A percentile compares a stretch with the other conserved stretches of the same genome.
These are phyloP conservation scores for Tulasnella sp. DNA, from an alignment of 768 basidiomycete genomes.

Conservation along the genomic window DNA sequence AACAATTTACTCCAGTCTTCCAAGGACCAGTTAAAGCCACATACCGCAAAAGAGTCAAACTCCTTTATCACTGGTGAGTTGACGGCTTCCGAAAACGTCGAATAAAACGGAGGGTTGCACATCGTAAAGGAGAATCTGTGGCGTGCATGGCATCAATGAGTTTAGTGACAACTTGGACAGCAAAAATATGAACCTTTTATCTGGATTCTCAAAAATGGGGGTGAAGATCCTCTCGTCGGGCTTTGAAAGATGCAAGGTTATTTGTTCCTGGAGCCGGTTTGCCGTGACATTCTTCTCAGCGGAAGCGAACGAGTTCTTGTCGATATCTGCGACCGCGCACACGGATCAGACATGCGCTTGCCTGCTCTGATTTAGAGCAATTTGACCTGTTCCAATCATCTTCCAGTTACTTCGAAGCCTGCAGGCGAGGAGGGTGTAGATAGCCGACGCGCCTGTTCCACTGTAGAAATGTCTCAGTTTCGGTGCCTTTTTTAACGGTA, in stretches of 20 bases:
- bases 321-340: conserved; percentile 50
- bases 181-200: neutral
- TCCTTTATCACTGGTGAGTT: conserved; percentile 52
- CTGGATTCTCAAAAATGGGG: conserved; percentile 23
- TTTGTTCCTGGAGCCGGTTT: conserved; percentile 45
- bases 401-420: conserved; percentile 40
- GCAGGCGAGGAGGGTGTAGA: conserved; percentile 74
- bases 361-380: neutral
- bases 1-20: neutral
- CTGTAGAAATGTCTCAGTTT: conserved; percentile 28
- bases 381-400: conserved; percentile 58
- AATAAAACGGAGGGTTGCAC: conserved; percentile 96
- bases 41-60: conserved; percentile 55
- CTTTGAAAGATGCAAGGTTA: conserved; percentile 34
- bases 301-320: conserved; percentile 42
- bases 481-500: neutral
- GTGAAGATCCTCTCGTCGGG: conserved; percentile 36
- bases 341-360: neutral
- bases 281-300: conserved; percentile 45
- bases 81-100: conserved; percentile 54
- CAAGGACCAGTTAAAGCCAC: conserved; percentile 18
- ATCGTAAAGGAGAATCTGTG: conserved; percentile 65
- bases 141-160: neutral
- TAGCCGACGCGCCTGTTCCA: conserved; percentile 83
- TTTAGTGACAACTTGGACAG: neutral